Percentiles rank a stretch among this genome's conserved stretches.
phyloP scores from a whole-genome alignment of 192 early-diverging fungal species.

The Radiomyces spectabilis region DNA sequence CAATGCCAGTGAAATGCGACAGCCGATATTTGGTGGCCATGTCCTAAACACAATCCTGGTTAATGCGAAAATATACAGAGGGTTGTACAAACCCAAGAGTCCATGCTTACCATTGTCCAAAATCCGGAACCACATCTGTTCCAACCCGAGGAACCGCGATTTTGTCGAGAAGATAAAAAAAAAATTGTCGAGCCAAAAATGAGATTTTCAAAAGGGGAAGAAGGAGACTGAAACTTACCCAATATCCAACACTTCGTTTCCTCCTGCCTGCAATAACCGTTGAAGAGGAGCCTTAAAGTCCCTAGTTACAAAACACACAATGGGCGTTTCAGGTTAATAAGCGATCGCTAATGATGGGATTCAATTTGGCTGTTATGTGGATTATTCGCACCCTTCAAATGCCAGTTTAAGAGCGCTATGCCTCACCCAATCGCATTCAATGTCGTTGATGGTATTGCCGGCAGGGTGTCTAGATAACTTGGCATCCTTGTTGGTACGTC shows the following conservation, averaged over 20 bases:
- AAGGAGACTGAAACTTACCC: too few relatives aligned
- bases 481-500: background rate
- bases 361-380: background rate
- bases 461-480: background rate
- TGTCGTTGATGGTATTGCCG: constrained; percentile 10
- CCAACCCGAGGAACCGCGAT: too few relatives aligned
- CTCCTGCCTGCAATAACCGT: constrained; percentile 6
- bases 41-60: background rate
- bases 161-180: too few relatives aligned
- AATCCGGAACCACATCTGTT: constrained; percentile 16
- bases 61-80: background rate
- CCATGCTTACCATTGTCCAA: constrained; percentile 12
- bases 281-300: constrained; percentile 16
- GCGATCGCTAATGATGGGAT: background rate
- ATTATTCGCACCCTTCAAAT: constrained; percentile 9
- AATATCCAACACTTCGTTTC: constrained; percentile 17
- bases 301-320: background rate
- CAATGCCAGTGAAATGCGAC: constrained; percentile 16
- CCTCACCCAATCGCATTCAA: constrained; percentile 11
- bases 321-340: too few relatives aligned
- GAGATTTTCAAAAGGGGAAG: too few relatives aligned
- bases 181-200: background rate
- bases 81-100: too few relatives aligned
- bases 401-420: constrained; percentile 16
- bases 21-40: constrained; percentile 7